Evolutionary conservation across 208 protist species (phyloP), one percentile per base, ranked within the genome.

Genomic region (Herpetomonas tarakana): DNA sequence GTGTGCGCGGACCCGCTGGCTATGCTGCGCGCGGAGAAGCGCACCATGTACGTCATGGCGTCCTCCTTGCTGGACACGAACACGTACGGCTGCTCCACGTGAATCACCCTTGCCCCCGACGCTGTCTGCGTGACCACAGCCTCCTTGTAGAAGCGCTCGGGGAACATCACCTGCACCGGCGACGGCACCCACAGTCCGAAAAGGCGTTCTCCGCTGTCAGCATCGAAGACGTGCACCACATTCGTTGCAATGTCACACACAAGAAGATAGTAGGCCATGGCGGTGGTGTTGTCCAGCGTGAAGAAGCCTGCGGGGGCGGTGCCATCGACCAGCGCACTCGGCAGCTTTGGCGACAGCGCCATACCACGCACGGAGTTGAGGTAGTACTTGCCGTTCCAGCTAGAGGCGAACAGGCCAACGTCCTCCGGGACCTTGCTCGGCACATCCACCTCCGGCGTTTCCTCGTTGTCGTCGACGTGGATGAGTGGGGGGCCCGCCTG

Each of bases 21-120:
- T 19, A 38, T 65, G 55, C 60, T 56, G 27, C 51, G 59, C 25
- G 73, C 41, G 14, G 75, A 53, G 56, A 95, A 86, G 52, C 74
- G 88, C 19, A 92, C 76, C 55, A 92, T 68, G 61, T 91, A 92
- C 22, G 73, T 70, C 65, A 91, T 83, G 24, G 80, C 85, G 46
- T 92, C 83, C n/a, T 95, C 85, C 58, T 91, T 91, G 66, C 83
- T 92, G 25, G 88, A 91, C n/a, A 92, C 83, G 76, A 92, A 95
- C 21, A 95, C 67, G 71, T 88, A 84, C 25, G 85, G 85, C 41
- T 62, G 50, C 18, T 86, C 76, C 60, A 83, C 85, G 55, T 75
- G 41, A 39, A 61, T 22, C 18, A 60, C 22, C 14, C 19, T 3
- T 4, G 52, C 47, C 30, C n/a, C 39, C 3, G 41, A 24, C 49